phyloP scores from a whole-genome alignment of 768 basidiomycete genomes.

The Lactarius psammicola region DNA sequence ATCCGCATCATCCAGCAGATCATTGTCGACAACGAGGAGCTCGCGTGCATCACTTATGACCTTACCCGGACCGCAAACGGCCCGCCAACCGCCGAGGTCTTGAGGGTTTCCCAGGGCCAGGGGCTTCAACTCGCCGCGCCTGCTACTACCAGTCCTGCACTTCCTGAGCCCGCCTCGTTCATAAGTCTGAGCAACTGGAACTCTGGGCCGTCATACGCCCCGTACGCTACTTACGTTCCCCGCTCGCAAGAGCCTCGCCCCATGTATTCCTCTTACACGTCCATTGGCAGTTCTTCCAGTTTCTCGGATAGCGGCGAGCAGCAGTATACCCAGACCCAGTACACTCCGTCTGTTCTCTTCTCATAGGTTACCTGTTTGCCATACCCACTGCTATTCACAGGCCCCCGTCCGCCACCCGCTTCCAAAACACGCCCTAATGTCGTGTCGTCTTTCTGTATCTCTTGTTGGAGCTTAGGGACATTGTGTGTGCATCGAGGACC shows the following conservation, averaged over 20 bases:
- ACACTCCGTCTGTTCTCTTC: conserved; percentile 28
- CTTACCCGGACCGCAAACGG: conserved; percentile 52
- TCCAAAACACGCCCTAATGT: conserved; percentile 18
- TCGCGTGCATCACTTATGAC: conserved; percentile 66
- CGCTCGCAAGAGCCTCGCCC: conserved; percentile 12
- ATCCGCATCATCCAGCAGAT: conserved; percentile 70
- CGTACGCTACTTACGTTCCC: conserved; percentile 17
- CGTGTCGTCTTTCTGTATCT: conserved; percentile 18
- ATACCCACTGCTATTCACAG: conserved; percentile 21
- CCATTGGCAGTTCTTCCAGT: conserved; percentile 13
- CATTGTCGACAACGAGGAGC: conserved; percentile 58
- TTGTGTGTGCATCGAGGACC: conserved; percentile 22
- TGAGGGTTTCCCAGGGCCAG: conserved; percentile 40
- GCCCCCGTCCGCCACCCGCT: conserved; percentile 3
- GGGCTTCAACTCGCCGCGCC: conserved; percentile 33
- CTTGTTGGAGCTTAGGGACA: conserved; percentile 25
- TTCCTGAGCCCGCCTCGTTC: conserved; percentile 32
- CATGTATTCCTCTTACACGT: conserved; percentile 18
- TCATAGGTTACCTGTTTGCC: conserved; percentile 12
- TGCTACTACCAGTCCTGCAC: conserved; percentile 30
- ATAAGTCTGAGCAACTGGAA: conserved; percentile 19
- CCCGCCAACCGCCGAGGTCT: conserved; percentile 57
- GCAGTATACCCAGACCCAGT: conserved; percentile 25
- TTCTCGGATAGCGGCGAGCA: conserved; percentile 13
- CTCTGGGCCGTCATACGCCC: conserved; percentile 14